Percentiles rank a stretch among this genome's conserved stretches.
Evolutionary conservation across 805 yeast genomes (phyloP).

Genomic region (Candida chauliodis): DNA sequence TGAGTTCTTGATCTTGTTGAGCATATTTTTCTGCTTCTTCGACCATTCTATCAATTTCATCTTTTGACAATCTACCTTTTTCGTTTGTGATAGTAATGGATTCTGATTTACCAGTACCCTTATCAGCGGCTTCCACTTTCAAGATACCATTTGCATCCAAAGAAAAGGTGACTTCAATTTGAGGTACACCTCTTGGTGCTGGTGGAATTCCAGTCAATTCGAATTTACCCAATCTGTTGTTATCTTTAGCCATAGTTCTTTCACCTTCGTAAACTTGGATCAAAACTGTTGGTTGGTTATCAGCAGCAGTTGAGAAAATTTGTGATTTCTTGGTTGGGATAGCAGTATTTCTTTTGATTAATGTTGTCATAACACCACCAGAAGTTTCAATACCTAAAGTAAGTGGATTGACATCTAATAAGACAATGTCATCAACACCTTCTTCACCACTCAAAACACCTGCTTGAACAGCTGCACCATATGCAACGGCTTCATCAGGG

Average conservation of each 20-base stretch:
- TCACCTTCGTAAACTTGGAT: slow-evolving; percentile 99
- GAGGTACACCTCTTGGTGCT: slow-evolving; percentile 98
- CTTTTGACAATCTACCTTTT: slow-evolving; percentile 95
- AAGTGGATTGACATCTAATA: slow-evolving; percentile 96
- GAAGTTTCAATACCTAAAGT: slow-evolving; percentile 99
- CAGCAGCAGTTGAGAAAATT: slow-evolving; percentile 98
- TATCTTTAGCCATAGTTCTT: slow-evolving; percentile 97
- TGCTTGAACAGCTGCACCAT: slow-evolving; percentile 96
- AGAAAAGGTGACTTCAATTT: slow-evolving; percentile 97
- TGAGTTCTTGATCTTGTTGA: slow-evolving; percentile 44
- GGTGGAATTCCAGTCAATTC: slow-evolving; percentile 98
- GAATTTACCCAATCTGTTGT: slow-evolving; percentile 97
- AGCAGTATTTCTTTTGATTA: slow-evolving; percentile 98
- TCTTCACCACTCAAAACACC: slow-evolving; percentile 96
- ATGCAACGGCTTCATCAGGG: slow-evolving; percentile 50
- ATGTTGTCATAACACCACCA: slow-evolving; percentile 98
- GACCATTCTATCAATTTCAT: slow-evolving; percentile 98
- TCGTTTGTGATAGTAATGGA: slow-evolving; percentile 99
- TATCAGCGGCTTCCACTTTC: slow-evolving; percentile 98
- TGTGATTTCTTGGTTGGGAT: slow-evolving; percentile 99
- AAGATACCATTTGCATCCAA: slow-evolving; percentile 99
- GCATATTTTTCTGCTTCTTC: slow-evolving; percentile 92
- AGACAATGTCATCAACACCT: slow-evolving; percentile 91
- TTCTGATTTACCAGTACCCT: slow-evolving; percentile 97
- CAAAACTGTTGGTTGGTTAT: slow-evolving; percentile 97